Evolutionary conservation across 2,329 filamentous ascomycete genomes (phyloP), one percentile per base, ranked within the genome.

Genomic region (Colletotrichum costaricense): DNA sequence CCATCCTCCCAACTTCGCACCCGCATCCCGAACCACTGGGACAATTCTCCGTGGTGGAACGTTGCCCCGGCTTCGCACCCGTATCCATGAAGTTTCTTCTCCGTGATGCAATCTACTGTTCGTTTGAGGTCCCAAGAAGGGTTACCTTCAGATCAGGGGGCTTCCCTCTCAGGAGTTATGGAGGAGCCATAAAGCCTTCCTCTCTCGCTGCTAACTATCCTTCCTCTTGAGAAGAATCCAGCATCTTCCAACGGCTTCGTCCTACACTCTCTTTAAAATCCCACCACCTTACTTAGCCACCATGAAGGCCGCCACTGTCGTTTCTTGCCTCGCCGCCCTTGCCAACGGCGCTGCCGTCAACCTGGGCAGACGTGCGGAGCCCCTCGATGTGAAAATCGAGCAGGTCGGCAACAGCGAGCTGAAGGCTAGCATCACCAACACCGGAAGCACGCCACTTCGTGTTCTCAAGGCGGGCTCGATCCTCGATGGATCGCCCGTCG

Each of bases 371-470:
- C 80, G 84, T 70, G 81, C 81, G 68, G 52, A 62, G 12, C 80
- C 82, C 71, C 80, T 85, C 67, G 79, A 82, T 59, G 82, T 85
- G 67, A 80, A 83, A 75, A 82, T 87, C 67, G 80, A 85, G 77
- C 80, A 83, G 73, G 78, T 83, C 22, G 84, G 83, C 74, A 87
- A 88, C 79, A 84, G 84, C 46, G 81, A 81, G 52, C 81, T 89
- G 76, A 86, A 86, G 79, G 84, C 86, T 26, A 81, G 80, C 55
- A 81, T 89, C 67, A 87, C 84, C 74, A 88, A 88, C 82, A 87
- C 81, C 28, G 86, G 86, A 63, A 79, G 79, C 63, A 80, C 80
- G 63, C 79, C 81, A 69, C 76, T 88, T 72, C 87, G 86, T 78
- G 76, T 88, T 46, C 79, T 88, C 72, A 88, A 85, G 81, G 84